Base-by-base conservation (phyloP, 257 asterid species). In the Solanum tarijense region DNA sequence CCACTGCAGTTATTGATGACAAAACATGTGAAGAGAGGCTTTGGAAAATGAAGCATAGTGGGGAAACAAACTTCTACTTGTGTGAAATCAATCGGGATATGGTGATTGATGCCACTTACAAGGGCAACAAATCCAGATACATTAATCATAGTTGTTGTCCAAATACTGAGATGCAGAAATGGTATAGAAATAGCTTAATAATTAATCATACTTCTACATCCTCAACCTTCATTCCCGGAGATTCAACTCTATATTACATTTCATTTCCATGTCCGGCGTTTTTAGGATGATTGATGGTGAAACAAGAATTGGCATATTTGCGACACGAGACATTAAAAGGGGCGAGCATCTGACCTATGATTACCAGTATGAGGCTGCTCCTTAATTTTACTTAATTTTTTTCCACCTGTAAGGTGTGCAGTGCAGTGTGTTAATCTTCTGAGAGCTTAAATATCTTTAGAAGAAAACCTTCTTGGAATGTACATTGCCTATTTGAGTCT, bases 41-140 rank as follows among this genome's bases (percentile, higher is more conserved):
- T 58, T 97, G 99, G 99, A 95, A 95, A 93, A 93, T 97, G 99
- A 97, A 97, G 90, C 95, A 93, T 92, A 91, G 94, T 18, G 99
- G 98, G 71, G 99, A 96, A 88, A 92, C 96, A 79, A 97, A 97
- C 83, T 97, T 97, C 89, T 97, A 97, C 92, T 94, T 97, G 41
- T 97, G 99, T 89, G 99, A 97, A 90, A 97, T 97, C 86, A 97
- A 96, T 84, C 94, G 99, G 69, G 99, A 97, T 91, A 97, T 93
- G 98, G 99, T 97, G 90, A 97, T 97, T 90, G 99, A 97, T 94
- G 99, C 99, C 86, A 95, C 98, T 89, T 95, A 93, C 87, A 97
- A 97, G 91, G 99, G 99, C 86, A 97, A 97, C 93, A 94, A 96
- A 91, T 97, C 99, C 12, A 93, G 99, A 94, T 96, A 93, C 94